phyloP scores from a whole-genome alignment of 768 basidiomycete genomes.

The Cantharellus anzutake region DNA sequence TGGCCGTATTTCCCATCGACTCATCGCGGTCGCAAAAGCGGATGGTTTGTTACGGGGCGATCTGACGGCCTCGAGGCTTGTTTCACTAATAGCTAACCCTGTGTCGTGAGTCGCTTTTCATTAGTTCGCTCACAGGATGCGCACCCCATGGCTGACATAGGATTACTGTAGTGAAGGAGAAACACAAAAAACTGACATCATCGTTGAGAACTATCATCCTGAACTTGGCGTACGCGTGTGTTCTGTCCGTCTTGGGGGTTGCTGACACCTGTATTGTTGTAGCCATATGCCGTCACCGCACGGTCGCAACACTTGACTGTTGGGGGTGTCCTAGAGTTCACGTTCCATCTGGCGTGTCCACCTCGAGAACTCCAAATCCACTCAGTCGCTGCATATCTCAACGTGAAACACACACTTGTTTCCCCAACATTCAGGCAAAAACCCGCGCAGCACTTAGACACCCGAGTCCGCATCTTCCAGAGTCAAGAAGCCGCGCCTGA shows the following conservation, averaged over 20 bases:
- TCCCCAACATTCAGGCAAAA: not conserved
- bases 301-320: constrained; percentile 10
- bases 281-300: constrained; percentile 9
- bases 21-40: not conserved
- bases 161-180: constrained; percentile 4
- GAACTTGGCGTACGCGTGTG: not conserved
- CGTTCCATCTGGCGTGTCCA: constrained; percentile 1
- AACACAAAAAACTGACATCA: constrained; percentile 6
- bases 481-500: not conserved
- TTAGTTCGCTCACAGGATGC: not conserved
- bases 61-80: not conserved
- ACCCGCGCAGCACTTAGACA: not conserved
- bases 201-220: not conserved
- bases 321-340: not conserved
- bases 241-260: not conserved
- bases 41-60: not conserved
- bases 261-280: not conserved
- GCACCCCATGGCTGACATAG: too few relatives aligned
- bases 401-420: not conserved
- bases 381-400: not conserved
- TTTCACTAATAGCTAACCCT: not conserved
- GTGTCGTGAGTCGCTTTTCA: not conserved
- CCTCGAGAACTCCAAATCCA: not conserved
- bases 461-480: not conserved
- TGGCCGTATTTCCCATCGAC: constrained; percentile 8